These are phyloP conservation scores for Volvariella surrecta DNA, from an alignment of 1,284 basidiomycete species.

Conservation along the genomic window DNA sequence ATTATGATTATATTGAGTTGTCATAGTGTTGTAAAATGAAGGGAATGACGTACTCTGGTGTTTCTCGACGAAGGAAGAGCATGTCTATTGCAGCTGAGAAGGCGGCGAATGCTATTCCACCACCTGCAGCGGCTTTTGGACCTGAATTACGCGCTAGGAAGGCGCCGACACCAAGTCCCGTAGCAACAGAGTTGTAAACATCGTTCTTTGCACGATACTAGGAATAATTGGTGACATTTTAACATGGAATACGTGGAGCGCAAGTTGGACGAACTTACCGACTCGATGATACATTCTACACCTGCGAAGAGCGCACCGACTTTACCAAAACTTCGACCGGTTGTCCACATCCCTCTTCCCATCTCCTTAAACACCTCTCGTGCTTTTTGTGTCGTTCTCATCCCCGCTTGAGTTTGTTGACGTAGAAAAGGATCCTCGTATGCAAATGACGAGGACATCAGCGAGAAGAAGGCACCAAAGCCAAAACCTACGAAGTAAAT, in stretches of 20 bases:
- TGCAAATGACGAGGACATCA: constrained; percentile 93
- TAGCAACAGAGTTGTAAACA: constrained; percentile 72
- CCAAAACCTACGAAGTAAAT: constrained; percentile 59
- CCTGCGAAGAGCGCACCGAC: constrained; percentile 92
- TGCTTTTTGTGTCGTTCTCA: constrained; percentile 72
- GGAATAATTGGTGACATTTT: not conserved
- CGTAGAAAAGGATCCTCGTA: constrained; percentile 91
- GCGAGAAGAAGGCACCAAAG: constrained; percentile 90
- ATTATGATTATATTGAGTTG: constrained; percentile 1
- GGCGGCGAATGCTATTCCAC: constrained; percentile 83
- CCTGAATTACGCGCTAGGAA: constrained; percentile 81
- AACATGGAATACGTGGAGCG: too few species aligned
- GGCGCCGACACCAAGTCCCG: constrained; percentile 72
- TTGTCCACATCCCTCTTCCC: constrained; percentile 87
- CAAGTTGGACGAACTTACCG: constrained; percentile 47
- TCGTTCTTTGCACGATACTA: constrained; percentile 97
- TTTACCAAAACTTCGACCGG: constrained; percentile 91
- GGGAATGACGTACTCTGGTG: constrained; percentile 62
- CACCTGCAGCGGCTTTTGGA: constrained; percentile 73
- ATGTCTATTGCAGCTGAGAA: constrained; percentile 87
- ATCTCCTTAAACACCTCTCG: constrained; percentile 89
- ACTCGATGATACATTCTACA: constrained; percentile 93
- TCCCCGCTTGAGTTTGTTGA: constrained; percentile 47
- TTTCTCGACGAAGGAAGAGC: constrained; percentile 77
- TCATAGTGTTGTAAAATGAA: not conserved